Percentiles rank a stretch among this genome's conserved stretches.
phyloP scores from a whole-genome alignment of 75 land plant genomes.

The Cryptomeria japonica region DNA sequence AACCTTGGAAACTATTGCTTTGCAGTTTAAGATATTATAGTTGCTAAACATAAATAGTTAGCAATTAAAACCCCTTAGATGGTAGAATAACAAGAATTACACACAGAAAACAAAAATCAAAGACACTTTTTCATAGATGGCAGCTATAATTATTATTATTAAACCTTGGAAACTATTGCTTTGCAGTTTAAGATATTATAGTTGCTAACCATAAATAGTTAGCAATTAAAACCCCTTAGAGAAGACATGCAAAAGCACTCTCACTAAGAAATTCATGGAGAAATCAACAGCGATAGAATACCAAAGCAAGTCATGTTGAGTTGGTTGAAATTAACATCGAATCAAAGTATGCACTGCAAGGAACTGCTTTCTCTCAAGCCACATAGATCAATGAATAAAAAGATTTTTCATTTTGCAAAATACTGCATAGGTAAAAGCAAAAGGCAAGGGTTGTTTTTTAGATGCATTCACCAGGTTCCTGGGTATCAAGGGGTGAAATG shows the following conservation, averaged over 20 bases:
- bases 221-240: background rate
- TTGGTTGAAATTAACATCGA: too few relatives aligned
- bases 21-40: background rate
- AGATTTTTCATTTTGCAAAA: too few relatives aligned
- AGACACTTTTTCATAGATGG: background rate
- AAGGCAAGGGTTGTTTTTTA: too few relatives aligned
- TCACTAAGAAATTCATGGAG: background rate
- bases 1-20: background rate
- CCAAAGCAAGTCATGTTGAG: too few relatives aligned
- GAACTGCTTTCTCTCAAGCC: too few relatives aligned
- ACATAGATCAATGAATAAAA: too few relatives aligned
- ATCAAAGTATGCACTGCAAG: too few relatives aligned
- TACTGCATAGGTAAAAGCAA: too few relatives aligned
- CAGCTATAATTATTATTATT: background rate
- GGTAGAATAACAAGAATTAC: background rate
- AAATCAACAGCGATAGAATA: too few relatives aligned
- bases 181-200: background rate
- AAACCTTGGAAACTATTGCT: background rate
- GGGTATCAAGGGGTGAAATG: background rate
- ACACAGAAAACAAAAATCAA: background rate
- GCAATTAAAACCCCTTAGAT: too few relatives aligned
- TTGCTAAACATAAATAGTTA: background rate
- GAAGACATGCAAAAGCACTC: background rate
- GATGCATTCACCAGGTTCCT: too few relatives aligned
- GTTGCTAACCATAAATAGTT: background rate